Evolutionary conservation across 768 basidiomycete genomes (phyloP).

Genomic region (Trametes punicea): DNA sequence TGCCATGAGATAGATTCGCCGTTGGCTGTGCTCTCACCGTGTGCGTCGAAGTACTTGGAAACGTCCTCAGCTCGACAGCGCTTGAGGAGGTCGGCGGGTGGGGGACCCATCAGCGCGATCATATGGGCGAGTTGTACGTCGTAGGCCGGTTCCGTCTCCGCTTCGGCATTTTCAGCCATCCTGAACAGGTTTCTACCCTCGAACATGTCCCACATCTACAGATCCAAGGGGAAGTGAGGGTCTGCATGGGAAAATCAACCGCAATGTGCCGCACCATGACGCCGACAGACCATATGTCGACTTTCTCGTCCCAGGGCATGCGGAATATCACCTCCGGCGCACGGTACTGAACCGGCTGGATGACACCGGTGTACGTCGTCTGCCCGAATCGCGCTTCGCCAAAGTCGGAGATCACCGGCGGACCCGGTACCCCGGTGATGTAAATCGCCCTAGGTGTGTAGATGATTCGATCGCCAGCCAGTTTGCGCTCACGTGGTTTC

Average conservation of each 20-base stretch:
- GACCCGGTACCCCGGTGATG: neutral
- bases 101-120: constrained; percentile 17
- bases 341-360: constrained; percentile 30
- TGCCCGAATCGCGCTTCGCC: constrained; percentile 22
- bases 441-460: constrained; percentile 4
- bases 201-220: constrained; percentile 16
- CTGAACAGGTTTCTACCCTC: constrained; percentile 10
- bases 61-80: neutral
- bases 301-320: constrained; percentile 26
- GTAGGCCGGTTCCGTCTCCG: constrained; percentile 1
- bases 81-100: constrained; percentile 17
- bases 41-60: constrained; percentile 11
- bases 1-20: constrained; percentile 37
- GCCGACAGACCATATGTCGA: constrained; percentile 34
- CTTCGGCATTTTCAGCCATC: neutral
- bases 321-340: constrained; percentile 32
- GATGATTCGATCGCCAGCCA: constrained; percentile 7
- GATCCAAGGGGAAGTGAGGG: neutral
- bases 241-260: neutral
- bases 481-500: constrained; percentile 1
- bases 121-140: constrained; percentile 18
- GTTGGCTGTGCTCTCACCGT: constrained; percentile 37
- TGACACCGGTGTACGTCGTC: constrained; percentile 3
- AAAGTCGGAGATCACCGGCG: constrained; percentile 24
- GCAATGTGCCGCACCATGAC: constrained; percentile 24